A percentile compares a stretch with the other conserved stretches of the same genome.
phyloP scores from a whole-genome alignment of 164 flowering plant species.

The Cinnamomum chago region DNA sequence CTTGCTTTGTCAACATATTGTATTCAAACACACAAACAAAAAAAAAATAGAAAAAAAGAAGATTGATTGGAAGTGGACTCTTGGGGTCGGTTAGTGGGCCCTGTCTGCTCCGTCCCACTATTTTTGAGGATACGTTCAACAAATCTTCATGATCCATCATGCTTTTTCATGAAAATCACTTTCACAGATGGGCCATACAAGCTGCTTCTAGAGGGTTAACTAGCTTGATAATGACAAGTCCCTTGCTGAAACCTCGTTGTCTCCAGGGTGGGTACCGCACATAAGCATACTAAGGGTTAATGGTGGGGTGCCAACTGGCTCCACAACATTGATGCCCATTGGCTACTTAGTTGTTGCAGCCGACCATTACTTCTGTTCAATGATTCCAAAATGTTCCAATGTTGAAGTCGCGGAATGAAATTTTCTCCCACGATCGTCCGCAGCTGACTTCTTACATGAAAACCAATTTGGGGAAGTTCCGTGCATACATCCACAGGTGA shows the following conservation, averaged over 20 bases:
- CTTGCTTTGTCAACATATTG: constrained; percentile 12
- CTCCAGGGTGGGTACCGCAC: background rate
- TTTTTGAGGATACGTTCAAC: constrained; percentile 6
- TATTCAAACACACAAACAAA: background rate
- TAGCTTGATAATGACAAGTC: constrained; percentile 23
- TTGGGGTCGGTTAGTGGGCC: constrained; percentile 24
- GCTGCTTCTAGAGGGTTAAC: constrained; percentile 19
- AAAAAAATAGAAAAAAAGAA: background rate
- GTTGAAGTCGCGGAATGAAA: no score
- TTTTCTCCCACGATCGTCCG: no score
- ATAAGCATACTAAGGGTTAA: background rate
- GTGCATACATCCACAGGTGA: no score
- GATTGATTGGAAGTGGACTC: constrained; percentile 10
- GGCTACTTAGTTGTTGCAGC: background rate
- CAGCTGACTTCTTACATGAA: no score
- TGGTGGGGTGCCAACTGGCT: background rate
- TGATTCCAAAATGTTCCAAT: no score
- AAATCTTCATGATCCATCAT: constrained; percentile 12
- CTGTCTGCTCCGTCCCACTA: constrained; percentile 13
- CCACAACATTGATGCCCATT: background rate
- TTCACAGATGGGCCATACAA: constrained; percentile 4
- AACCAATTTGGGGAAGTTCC: no score
- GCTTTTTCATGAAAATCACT: constrained; percentile 2
- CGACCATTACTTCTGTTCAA: background rate
- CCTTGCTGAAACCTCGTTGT: constrained; percentile 13